phyloP scores from a whole-genome alignment of 2,329 filamentous ascomycete species.

The Epichloe amarillans region DNA sequence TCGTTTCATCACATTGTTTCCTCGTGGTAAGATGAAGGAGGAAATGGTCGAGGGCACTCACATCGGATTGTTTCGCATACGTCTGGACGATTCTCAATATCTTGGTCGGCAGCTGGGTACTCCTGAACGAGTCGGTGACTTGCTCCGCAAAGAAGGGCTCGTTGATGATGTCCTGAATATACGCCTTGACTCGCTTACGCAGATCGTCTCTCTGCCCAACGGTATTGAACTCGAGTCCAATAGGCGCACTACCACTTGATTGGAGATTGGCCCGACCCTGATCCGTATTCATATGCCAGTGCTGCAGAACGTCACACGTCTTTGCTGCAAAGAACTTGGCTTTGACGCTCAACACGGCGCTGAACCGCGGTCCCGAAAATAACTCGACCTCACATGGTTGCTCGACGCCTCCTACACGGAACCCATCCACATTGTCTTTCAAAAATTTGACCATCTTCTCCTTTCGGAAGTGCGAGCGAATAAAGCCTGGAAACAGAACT shows the following conservation, averaged over 20 bases:
- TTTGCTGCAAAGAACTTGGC: constrained; percentile 40
- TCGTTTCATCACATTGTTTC: neutral
- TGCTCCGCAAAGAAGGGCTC: constrained; percentile 37
- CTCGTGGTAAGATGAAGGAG: neutral
- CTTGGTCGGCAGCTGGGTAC: constrained; percentile 31
- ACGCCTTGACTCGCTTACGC: constrained; percentile 32
- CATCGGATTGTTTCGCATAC: constrained; percentile 32
- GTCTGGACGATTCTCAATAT: constrained; percentile 34
- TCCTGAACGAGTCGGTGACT: constrained; percentile 32
- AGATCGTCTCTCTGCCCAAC: constrained; percentile 30
- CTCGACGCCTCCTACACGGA: constrained; percentile 27
- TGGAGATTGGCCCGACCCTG: constrained; percentile 27
- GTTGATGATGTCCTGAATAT: constrained; percentile 32
- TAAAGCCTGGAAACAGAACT: constrained; percentile 38
- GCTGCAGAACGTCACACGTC: constrained; percentile 32
- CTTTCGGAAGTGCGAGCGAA: constrained; percentile 36
- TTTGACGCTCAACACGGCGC: constrained; percentile 29
- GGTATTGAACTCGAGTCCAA: constrained; percentile 34
- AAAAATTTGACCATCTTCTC: constrained; percentile 36
- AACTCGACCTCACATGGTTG: constrained; percentile 32
- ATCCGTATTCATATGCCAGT: constrained; percentile 33
- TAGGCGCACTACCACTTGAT: constrained; percentile 30
- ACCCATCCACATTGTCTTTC: constrained; percentile 33
- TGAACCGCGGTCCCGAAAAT: constrained; percentile 32
- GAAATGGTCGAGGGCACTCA: constrained; percentile 15